Evolutionary conservation across 2,329 filamentous ascomycete species (phyloP), one percentile per base, ranked within the genome.

Genomic region (Fusarium chuoi): DNA sequence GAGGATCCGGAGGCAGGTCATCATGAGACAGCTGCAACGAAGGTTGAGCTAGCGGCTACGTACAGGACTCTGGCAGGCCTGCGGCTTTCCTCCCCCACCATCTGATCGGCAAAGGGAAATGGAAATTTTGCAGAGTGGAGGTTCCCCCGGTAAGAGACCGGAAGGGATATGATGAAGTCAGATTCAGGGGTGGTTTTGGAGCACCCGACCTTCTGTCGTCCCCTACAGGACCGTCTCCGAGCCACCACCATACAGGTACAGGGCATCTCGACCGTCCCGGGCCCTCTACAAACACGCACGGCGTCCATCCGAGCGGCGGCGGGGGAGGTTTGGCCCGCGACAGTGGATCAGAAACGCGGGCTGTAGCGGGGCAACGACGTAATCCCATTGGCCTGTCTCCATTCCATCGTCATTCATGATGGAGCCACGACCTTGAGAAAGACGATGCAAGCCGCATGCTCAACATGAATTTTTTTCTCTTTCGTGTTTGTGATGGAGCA

Each of bases 341-440:
- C 64, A 70, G 76, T 78, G 76, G 76, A 75, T 73, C 73, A 71
- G 52, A 54, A 56, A 54, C 65, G 62, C 72, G 74, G 68, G 70
- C 74, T 63, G 59, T 60, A 61, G 74, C 65, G 74, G 59, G 70
- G 67, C 67, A 65, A 58, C 39, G 57, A 49, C 64, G 65, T 59
- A 49, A 66, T 68, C 28, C 64, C 63, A 78, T 78, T 78, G 76
- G 76, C 26, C 45, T 62, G 56, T 52, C 39, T 75, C 67, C 70
- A 76, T 71, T 74, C 65, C 42, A 77, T 77, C 76, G 74, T 70
- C 76, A 78, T 78, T 76, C 75, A 66, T 75, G 70, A 77, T 77
- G 75, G 75, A 78, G 74, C 75, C 75, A 68, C 67, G 74, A 67
- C 62, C 62, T 45, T 55, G 64, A 63, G 64, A 76, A 73, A 74